phyloP scores from a whole-genome alignment of 108 stramenopile genomes.

The Mediolabrus comicus region DNA sequence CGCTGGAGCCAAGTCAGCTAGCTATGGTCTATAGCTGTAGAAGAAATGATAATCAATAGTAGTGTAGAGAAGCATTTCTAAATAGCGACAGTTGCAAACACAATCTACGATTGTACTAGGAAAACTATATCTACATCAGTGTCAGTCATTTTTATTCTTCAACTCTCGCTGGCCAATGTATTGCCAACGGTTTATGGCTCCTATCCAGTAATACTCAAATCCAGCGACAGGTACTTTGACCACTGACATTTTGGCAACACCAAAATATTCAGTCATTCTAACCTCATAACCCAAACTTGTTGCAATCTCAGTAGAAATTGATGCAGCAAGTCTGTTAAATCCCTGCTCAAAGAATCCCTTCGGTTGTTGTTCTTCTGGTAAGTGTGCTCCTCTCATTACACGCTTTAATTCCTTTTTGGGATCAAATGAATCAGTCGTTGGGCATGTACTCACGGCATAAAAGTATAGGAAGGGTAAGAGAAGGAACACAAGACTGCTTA shows the following conservation, averaged over 20 bases:
- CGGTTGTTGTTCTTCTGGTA: conserved; percentile 73
- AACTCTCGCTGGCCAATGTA: conserved; percentile 24
- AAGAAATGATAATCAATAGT: neutral
- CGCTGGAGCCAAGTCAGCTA: conserved; percentile 47
- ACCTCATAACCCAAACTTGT: conserved; percentile 70
- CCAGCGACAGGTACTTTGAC: conserved; percentile 55
- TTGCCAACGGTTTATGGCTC: conserved; percentile 31
- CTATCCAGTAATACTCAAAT: conserved; percentile 69
- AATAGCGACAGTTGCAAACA: too few species aligned
- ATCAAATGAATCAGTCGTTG: conserved; percentile 61
- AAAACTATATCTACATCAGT: too few species aligned
- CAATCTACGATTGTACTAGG: too few species aligned
- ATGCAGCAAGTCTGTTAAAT: conserved; percentile 57
- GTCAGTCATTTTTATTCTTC: conserved; percentile 23
- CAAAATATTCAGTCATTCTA: conserved; percentile 33
- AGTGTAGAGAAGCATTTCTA: neutral
- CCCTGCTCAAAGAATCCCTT: conserved; percentile 55
- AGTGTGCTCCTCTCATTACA: conserved; percentile 70
- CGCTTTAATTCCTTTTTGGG: conserved; percentile 73
- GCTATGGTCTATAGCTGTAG: neutral
- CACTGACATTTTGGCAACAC: conserved; percentile 44
- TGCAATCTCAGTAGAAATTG: conserved; percentile 63
- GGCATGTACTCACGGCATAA: conserved; percentile 59
- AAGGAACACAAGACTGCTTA: conserved; percentile 24
- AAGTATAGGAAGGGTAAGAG: conserved; percentile 55